Evolutionary conservation across 495 filamentous ascomycete species (phyloP).

Genomic region (Lophium mytilinum): DNA sequence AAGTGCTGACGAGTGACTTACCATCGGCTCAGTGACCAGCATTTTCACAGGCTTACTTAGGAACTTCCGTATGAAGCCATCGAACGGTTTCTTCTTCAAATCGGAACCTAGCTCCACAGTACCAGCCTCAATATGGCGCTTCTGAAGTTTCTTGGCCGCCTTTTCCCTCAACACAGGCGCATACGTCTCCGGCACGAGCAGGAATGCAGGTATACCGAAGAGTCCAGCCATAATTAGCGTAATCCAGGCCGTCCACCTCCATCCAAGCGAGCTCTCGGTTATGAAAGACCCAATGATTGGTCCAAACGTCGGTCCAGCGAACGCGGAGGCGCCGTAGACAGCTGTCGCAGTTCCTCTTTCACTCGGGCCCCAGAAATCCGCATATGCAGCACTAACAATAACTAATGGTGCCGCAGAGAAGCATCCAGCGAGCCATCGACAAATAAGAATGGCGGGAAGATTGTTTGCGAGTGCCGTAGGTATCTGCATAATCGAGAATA

Average conservation of each 20-base stretch:
- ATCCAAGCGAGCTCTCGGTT: conserved; percentile 28
- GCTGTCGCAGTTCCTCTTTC: conserved; percentile 54
- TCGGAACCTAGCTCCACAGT: conserved; percentile 47
- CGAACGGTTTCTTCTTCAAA: conserved; percentile 38
- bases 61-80: conserved; percentile 53
- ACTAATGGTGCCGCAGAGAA: conserved; percentile 59
- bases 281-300: conserved; percentile 32
- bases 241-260: conserved; percentile 50
- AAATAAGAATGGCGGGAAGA: conserved; percentile 49
- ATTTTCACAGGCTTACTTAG: conserved; percentile 23
- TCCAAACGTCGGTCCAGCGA: conserved; percentile 27
- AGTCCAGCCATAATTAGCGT: conserved; percentile 48
- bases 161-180: conserved; percentile 46
- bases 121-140: conserved; percentile 52
- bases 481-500: conserved; percentile 56
- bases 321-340: conserved; percentile 36
- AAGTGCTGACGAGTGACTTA: too few species aligned
- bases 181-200: conserved; percentile 54
- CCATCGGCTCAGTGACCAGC: too few species aligned
- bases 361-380: conserved; percentile 54
- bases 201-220: conserved; percentile 37
- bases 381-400: conserved; percentile 51
- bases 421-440: conserved; percentile 52
- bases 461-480: conserved; percentile 55
- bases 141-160: conserved; percentile 50